Conservation (phyloP, 2,329 filamentous ascomycete genomes). For the Botryosphaeria dothidea region DNA sequence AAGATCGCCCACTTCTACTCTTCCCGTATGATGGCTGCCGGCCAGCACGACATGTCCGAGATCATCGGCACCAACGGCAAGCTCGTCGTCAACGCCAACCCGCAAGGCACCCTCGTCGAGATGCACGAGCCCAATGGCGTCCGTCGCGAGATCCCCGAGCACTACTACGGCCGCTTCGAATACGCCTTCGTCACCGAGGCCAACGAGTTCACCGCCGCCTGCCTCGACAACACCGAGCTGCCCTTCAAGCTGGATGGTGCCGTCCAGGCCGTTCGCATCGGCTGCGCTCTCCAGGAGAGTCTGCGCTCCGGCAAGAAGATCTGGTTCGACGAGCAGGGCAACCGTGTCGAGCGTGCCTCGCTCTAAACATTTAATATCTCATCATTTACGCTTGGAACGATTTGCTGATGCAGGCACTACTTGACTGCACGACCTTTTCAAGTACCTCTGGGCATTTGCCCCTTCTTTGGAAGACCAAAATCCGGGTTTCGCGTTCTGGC, state of each 20-base stretch:
- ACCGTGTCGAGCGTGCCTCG: slow-evolving; percentile 40
- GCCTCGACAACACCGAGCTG: slow-evolving; percentile 56
- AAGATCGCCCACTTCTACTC: slow-evolving; percentile 66
- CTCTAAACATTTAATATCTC: slow-evolving; percentile 29
- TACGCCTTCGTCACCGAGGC: slow-evolving; percentile 65
- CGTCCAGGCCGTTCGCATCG: slow-evolving; percentile 62
- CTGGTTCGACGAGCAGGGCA: slow-evolving; percentile 58
- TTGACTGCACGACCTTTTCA: not conserved
- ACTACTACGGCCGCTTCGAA: slow-evolving; percentile 65
- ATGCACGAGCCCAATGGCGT: slow-evolving; percentile 57
- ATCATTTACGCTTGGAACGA: not conserved
- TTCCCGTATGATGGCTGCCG: slow-evolving; percentile 67
- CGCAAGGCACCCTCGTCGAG: slow-evolving; percentile 56
- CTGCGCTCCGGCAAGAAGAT: slow-evolving; percentile 49
- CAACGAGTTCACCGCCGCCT: slow-evolving; percentile 62
- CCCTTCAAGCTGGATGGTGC: slow-evolving; percentile 60
- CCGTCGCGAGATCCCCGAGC: slow-evolving; percentile 59
- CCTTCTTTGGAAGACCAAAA: not conserved
- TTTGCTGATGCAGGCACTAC: not conserved
- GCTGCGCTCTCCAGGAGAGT: slow-evolving; percentile 50
- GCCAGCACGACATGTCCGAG: slow-evolving; percentile 68
- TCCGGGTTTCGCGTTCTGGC: not conserved
- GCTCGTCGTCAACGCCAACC: slow-evolving; percentile 61
- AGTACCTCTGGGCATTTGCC: slow-evolving; percentile 5
- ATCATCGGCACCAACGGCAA: slow-evolving; percentile 68